A percentile compares a stretch with the other conserved stretches of the same genome.
phyloP scores from a whole-genome alignment of 352 stramenopile species.

The Phytophthora pini region DNA sequence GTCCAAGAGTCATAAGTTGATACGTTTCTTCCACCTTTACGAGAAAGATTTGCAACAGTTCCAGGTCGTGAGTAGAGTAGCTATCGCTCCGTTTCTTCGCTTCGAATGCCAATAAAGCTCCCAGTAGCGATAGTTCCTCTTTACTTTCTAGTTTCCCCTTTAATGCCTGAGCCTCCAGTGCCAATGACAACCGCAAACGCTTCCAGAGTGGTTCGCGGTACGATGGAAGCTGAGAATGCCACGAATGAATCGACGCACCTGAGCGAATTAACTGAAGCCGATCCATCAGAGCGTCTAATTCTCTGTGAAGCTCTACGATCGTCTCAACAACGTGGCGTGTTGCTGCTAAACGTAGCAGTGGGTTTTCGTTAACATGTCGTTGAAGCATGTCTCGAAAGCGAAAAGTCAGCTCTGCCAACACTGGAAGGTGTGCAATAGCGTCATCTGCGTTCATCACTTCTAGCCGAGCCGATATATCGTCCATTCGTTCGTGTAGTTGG shows the following conservation, averaged over 20 bases:
- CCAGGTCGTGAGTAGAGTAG: conserved; percentile 22
- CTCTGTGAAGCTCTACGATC: conserved; percentile 21
- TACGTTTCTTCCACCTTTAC: conserved; percentile 24
- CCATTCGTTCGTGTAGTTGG: conserved; percentile 36
- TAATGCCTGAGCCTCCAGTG: conserved; percentile 24
- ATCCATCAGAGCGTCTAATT: conserved; percentile 35
- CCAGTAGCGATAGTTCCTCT: conserved; percentile 22
- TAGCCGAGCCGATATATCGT: conserved; percentile 29
- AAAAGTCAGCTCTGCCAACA: conserved; percentile 23
- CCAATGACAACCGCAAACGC: conserved; percentile 29
- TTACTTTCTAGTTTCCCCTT: conserved; percentile 20
- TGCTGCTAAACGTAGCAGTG: conserved; percentile 28
- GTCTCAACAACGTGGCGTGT: conserved; percentile 30
- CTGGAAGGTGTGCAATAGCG: conserved; percentile 3
- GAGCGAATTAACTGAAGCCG: conserved; percentile 13
- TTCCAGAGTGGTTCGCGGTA: conserved; percentile 36
- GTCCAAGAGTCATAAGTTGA: conserved; percentile 5
- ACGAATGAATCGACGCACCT: conserved; percentile 37
- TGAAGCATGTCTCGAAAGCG: conserved; percentile 37
- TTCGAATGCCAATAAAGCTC: conserved; percentile 30
- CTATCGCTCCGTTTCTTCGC: conserved; percentile 26
- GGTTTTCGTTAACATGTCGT: conserved; percentile 33
- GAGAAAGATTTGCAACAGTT: conserved; percentile 24
- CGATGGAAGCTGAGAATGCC: conserved; percentile 16
- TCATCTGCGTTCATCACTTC: conserved; percentile 16